Evolutionary conservation across 768 basidiomycete genomes (phyloP), one percentile per base, ranked within the genome.

Genomic region (Clitopilus passeckerianus): DNA sequence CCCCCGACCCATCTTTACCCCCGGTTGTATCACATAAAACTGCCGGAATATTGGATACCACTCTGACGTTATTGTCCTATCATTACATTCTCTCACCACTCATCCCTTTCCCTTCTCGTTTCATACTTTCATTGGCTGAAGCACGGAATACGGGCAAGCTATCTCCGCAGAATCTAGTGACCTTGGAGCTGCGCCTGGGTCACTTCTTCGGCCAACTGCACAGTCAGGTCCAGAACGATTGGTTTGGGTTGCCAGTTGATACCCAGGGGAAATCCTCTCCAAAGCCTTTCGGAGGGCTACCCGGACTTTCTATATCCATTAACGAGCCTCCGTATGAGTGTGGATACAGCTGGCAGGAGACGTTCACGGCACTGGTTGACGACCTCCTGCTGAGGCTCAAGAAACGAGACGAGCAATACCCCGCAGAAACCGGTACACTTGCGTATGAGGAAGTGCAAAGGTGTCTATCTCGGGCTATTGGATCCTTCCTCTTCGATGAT

Each of bases 291-390:
- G 46, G 46, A 50, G 22, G 37, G n/a, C 37, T 50, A 9, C 46
- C 46, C 16, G n/a, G n/a, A 1, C 46, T 50, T 23, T 68, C 30
- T 60, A 58, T 34, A 53, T 44, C 60, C 8, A 56, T 55, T 9
- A 61, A 60, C 6, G 69, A 66, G 20, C 71, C 74, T n/a, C 37
- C 60, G 12, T 24, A 20, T 10, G 73, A 79, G 5, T 71, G 76
- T 15, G 77, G 77, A 1, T 89, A 86, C 67, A 86, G 81, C 70
- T 91, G 90, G 90, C 86, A 91, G 71, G 88, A 88, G 65, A 83
- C 86, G 0, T 91, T 91, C 69, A 84, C 84, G 6, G 55, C 70
- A 8, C 72, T 82, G 6, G 71, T 91, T 53, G 89, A 91, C 61
- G 73, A 72, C 6, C 70, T 86, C 14, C 70, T 91, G n/a, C 67